phyloP scores from a whole-genome alignment of 805 yeast genomes.

The Schwanniomyces vanrijiae region DNA sequence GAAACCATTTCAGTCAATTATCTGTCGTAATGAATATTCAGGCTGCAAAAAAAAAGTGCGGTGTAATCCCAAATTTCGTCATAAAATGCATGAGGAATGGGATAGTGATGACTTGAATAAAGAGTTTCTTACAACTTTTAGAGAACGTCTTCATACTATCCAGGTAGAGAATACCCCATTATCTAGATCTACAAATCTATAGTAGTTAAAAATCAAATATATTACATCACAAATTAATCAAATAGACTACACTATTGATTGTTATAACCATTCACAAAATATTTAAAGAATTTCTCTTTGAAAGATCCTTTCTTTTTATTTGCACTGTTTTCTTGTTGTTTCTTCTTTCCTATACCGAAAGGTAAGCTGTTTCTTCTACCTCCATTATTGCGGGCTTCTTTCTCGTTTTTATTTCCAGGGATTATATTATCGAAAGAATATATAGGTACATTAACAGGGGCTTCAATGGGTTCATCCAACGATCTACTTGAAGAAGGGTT shows the following conservation, averaged over 20 bases:
- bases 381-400: background rate
- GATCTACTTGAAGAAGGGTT: background rate
- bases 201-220: background rate
- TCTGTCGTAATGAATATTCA: background rate
- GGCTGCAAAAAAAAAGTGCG: background rate
- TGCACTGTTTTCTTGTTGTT: background rate
- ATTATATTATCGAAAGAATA: background rate
- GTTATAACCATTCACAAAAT: conserved; percentile 31
- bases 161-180: conserved; percentile 4
- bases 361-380: background rate
- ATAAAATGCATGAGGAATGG: background rate
- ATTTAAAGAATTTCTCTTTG: conserved; percentile 25
- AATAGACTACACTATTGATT: conserved; percentile 1
- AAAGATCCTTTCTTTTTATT: conserved; percentile 15
- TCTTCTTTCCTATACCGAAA: background rate
- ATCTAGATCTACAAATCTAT: conserved; percentile 4
- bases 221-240: background rate
- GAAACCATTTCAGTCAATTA: background rate
- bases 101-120: background rate
- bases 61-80: background rate
- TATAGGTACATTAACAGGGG: background rate
- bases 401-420: background rate
- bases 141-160: conserved; percentile 1
- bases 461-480: background rate
- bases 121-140: background rate